These are phyloP conservation scores for Suillus luteus DNA, from an alignment of 768 basidiomycete species.

Conservation along the genomic window DNA sequence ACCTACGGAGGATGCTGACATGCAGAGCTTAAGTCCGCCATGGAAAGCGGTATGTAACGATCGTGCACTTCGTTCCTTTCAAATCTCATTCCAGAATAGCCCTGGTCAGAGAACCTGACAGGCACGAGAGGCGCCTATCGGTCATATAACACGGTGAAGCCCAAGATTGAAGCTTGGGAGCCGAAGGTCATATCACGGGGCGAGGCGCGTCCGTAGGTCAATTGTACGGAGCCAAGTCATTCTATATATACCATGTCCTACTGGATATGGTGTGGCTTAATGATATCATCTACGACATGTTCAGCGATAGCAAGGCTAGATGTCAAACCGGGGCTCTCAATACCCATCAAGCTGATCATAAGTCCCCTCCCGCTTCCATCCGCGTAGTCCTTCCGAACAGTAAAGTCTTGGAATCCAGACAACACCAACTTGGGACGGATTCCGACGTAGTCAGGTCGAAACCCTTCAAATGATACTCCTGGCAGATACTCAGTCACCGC, in stretches of 20 bases:
- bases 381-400: constrained; percentile 66
- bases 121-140: constrained; percentile 91
- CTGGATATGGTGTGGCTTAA: constrained; percentile 24
- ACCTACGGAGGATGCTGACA: constrained; percentile 71
- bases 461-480: constrained; percentile 53
- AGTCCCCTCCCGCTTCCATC: constrained; percentile 32
- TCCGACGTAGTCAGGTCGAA: constrained; percentile 83
- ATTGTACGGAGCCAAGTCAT: not conserved
- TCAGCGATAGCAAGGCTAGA: constrained; percentile 86
- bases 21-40: constrained; percentile 67
- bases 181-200: constrained; percentile 64
- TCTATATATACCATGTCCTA: constrained; percentile 2
- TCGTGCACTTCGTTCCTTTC: not conserved
- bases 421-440: constrained; percentile 86
- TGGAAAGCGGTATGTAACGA: constrained; percentile 78
- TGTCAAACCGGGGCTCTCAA: constrained; percentile 93
- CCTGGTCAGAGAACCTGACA: constrained; percentile 86
- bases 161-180: constrained; percentile 85
- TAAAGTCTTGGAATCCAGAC: constrained; percentile 87
- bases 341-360: constrained; percentile 86
- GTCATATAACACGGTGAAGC: constrained; percentile 82
- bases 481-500: constrained; percentile 80
- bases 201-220: constrained; percentile 15
- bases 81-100: constrained; percentile 44
- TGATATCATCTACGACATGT: constrained; percentile 66